Evolutionary conservation across 257 asterid genomes (phyloP).

Genomic region (Solanum etuberosum): DNA sequence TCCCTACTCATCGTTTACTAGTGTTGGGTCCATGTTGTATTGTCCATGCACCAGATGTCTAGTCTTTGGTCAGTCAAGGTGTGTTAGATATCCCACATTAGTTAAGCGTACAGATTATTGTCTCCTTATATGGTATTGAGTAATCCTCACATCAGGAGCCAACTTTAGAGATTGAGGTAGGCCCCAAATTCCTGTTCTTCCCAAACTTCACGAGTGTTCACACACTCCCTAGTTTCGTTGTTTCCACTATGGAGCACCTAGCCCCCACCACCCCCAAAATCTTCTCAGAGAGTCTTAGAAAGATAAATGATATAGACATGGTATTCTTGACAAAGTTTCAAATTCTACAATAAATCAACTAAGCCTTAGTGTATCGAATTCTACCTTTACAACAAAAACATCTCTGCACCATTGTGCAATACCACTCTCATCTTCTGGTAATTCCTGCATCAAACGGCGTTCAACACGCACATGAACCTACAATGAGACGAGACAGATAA

Average conservation of each 20-base stretch:
- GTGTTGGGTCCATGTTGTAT: neutral
- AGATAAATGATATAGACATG: neutral
- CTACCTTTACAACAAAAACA: constrained; percentile 64
- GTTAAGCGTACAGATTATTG: neutral
- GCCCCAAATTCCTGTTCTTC: neutral
- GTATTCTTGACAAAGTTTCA: neutral
- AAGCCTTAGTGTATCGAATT: neutral
- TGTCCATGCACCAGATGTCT: neutral
- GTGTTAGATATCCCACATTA: neutral
- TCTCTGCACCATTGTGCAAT: constrained; percentile 93
- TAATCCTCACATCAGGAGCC: neutral
- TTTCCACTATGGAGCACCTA: neutral
- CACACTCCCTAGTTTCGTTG: neutral
- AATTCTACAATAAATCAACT: neutral
- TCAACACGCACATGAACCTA: constrained; percentile 79
- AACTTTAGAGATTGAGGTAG: neutral
- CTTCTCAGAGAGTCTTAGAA: neutral
- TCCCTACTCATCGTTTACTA: neutral
- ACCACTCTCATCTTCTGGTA: constrained; percentile 60
- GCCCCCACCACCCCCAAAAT: neutral
- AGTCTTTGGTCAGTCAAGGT: neutral
- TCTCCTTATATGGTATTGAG: neutral
- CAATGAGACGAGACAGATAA: neutral
- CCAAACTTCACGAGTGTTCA: neutral
- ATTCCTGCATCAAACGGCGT: constrained; percentile 49